phyloP scores from a whole-genome alignment of 176 grass and related monocot genomes.

The Oryza meyeriana region DNA sequence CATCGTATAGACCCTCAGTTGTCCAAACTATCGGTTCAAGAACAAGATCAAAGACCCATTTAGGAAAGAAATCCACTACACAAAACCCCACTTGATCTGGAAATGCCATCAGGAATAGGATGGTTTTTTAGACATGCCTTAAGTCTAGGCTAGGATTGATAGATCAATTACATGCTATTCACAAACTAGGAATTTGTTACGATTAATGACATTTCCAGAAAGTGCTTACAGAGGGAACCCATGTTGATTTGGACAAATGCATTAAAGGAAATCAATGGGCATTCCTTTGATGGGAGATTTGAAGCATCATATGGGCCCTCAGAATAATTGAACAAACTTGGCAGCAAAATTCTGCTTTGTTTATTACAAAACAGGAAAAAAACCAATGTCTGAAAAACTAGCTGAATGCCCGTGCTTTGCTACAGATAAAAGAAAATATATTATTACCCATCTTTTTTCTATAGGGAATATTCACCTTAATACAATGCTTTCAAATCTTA shows the following conservation, averaged over 20 bases:
- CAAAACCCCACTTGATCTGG: not conserved
- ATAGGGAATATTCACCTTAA: too few relatives aligned
- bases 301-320: not conserved
- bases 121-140: not conserved
- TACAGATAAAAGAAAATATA: too few relatives aligned
- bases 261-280: not conserved
- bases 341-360: not conserved
- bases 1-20: not conserved
- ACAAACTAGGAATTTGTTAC: constrained; percentile 1
- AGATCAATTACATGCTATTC: not conserved
- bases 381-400: not conserved
- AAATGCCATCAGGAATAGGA: not conserved
- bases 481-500: too few relatives aligned
- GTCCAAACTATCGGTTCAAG: not conserved
- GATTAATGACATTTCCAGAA: not conserved
- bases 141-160: not conserved
- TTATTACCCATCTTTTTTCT: too few relatives aligned
- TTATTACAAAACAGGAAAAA: not conserved
- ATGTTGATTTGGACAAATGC: constrained; percentile 17
- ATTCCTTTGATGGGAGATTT: not conserved
- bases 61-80: not conserved
- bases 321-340: not conserved
- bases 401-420: too few relatives aligned
- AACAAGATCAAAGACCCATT: not conserved
- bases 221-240: not conserved